These are phyloP conservation scores for Raddia guianensis DNA, from an alignment of 176 grass and related monocot species.

Conservation along the genomic window DNA sequence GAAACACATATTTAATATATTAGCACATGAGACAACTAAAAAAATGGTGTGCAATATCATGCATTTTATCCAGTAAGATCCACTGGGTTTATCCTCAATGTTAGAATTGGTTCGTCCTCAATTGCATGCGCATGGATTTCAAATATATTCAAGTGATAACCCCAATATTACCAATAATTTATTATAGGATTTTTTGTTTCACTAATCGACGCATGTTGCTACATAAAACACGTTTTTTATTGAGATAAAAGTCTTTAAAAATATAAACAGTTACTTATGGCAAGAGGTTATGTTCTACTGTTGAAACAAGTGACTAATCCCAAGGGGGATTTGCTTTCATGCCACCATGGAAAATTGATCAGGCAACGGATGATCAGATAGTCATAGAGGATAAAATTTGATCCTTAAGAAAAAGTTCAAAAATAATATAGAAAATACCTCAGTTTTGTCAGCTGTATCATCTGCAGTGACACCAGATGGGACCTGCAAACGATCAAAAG, in stretches of 20 bases:
- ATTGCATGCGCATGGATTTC: background rate
- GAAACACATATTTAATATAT: background rate
- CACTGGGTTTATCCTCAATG: background rate
- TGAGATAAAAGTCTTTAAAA: too few relatives aligned
- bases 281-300: conserved; percentile 4
- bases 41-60: background rate
- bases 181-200: background rate
- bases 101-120: too few relatives aligned
- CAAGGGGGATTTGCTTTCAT: conserved; percentile 11
- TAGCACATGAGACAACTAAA: background rate
- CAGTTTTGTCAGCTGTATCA: conserved; percentile 45
- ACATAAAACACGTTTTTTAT: background rate
- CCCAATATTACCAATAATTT: background rate
- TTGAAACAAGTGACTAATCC: background rate
- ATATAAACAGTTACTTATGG: background rate
- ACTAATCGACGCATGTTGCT: background rate
- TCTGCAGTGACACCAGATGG: conserved; percentile 73
- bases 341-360: background rate
- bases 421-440: conserved; percentile 46
- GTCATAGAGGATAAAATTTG: background rate
- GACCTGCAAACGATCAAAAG: conserved; percentile 65
- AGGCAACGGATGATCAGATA: background rate
- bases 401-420: background rate
- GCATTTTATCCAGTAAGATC: background rate
- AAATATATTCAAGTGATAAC: background rate